A percentile compares a stretch with the other conserved stretches of the same genome.
phyloP scores from a whole-genome alignment of 2,329 filamentous ascomycete species.

The Fonsecaea multimorphosa region DNA sequence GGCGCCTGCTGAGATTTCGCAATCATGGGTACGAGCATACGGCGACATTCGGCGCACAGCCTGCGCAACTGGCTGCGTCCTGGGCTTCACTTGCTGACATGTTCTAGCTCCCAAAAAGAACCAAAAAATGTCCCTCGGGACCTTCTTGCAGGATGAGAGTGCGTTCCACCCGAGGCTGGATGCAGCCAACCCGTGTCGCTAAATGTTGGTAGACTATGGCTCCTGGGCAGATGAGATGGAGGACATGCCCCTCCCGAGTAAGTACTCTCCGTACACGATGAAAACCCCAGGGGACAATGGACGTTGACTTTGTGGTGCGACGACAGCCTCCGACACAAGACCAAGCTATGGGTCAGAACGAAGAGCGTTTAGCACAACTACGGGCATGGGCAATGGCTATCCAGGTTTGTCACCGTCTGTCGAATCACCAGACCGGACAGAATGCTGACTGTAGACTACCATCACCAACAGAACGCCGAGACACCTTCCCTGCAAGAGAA shows the following conservation, averaged over 20 bases:
- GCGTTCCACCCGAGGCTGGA: conserved; percentile 51
- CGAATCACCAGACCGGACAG: neutral
- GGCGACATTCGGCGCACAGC: conserved; percentile 6
- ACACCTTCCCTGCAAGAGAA: conserved; percentile 69
- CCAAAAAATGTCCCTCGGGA: conserved; percentile 96
- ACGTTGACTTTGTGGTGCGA: conserved; percentile 7
- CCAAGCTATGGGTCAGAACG: conserved; percentile 57
- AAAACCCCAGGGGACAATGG: neutral
- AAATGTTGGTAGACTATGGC: conserved; percentile 66
- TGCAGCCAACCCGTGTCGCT: conserved; percentile 37
- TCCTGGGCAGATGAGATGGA: conserved; percentile 99
- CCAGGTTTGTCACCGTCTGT: conserved; percentile 40
- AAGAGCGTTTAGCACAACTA: conserved; percentile 53
- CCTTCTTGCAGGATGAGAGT: conserved; percentile 93
- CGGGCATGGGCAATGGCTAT: conserved; percentile 47
- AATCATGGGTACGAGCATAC: conserved; percentile 38
- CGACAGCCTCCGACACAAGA: conserved; percentile 49
- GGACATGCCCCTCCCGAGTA: conserved; percentile 76
- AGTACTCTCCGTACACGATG: conserved; percentile 46
- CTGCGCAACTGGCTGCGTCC: neutral
- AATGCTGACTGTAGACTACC: conserved; percentile 8
- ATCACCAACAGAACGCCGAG: conserved; percentile 41
- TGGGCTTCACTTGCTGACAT: conserved; percentile 17
- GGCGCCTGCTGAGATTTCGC: conserved; percentile 33
- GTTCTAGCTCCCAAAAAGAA: conserved; percentile 84